phyloP scores from a whole-genome alignment of 2,329 filamentous ascomycete species.

The Aspergillus hiratsukae region DNA sequence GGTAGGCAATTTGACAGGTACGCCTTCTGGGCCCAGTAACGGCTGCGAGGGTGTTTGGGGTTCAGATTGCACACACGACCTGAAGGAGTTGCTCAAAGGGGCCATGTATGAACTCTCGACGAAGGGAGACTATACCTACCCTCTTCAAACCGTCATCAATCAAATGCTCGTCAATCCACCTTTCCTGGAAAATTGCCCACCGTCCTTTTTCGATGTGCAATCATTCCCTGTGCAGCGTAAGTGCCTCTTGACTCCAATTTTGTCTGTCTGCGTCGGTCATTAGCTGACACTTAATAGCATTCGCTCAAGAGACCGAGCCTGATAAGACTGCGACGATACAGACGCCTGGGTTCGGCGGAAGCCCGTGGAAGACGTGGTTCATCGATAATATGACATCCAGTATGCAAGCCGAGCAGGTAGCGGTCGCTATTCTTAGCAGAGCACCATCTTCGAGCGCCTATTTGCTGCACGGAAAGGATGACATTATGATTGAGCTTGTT shows the following conservation, averaged over 20 bases:
- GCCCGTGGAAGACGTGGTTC: conserved; percentile 36
- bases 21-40: conserved; percentile 30
- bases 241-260: conserved; percentile 1
- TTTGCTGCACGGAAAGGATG: conserved; percentile 21
- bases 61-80: conserved; percentile 25
- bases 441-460: conserved; percentile 24
- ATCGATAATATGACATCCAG: conserved; percentile 29
- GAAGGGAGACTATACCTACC: conserved; percentile 25
- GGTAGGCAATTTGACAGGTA: conserved; percentile 34
- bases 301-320: conserved; percentile 27
- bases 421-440: conserved; percentile 35
- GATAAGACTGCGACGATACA: conserved; percentile 23
- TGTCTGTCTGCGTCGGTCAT: conserved; percentile 1
- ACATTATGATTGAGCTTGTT: conserved; percentile 33
- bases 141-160: conserved; percentile 26
- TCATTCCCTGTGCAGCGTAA: conserved; percentile 31
- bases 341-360: conserved; percentile 23
- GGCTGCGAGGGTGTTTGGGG: conserved; percentile 38
- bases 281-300: conserved; percentile 19
- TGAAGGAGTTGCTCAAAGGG: conserved; percentile 25
- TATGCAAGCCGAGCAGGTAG: conserved; percentile 33
- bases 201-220: conserved; percentile 30
- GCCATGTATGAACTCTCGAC: conserved; percentile 24
- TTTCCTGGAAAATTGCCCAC: conserved; percentile 23
- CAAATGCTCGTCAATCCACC: conserved; percentile 24